A percentile compares a stretch with the other conserved stretches of the same genome.
Evolutionary conservation across 148 eudicot species (phyloP).

Genomic region (Cornus florida): DNA sequence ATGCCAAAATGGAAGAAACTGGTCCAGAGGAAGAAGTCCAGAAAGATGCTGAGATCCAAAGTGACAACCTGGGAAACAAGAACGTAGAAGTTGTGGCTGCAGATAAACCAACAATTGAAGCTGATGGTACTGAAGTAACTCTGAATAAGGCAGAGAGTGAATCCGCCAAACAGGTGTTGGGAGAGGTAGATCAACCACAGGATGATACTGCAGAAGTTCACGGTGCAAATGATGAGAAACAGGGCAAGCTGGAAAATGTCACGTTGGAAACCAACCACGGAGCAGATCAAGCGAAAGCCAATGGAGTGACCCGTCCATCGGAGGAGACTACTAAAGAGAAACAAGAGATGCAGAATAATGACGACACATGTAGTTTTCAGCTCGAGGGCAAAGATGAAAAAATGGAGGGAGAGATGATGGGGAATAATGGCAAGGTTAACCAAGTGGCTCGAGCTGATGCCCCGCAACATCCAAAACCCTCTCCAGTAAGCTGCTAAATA

Average conservation of each 20-base stretch:
- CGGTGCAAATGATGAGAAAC: slow-evolving; percentile 7
- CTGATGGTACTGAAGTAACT: slow-evolving; percentile 4
- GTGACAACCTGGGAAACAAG: slow-evolving; percentile 17
- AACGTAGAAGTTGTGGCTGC: background rate
- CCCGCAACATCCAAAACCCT: slow-evolving; percentile 18
- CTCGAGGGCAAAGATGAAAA: slow-evolving; percentile 19
- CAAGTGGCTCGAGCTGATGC: slow-evolving; percentile 13
- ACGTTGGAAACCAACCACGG: background rate
- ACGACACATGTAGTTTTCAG: slow-evolving; percentile 1
- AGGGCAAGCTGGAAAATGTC: background rate
- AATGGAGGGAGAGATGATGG: slow-evolving; percentile 12
- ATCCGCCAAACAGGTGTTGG: slow-evolving; percentile 11
- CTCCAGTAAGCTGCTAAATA: slow-evolving; percentile 30
- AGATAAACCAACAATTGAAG: background rate
- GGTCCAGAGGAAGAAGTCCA: slow-evolving; percentile 7
- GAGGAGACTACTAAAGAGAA: slow-evolving; percentile 8
- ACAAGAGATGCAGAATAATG: background rate
- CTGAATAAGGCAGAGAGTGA: background rate
- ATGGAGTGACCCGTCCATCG: slow-evolving; percentile 1
- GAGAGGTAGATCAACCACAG: slow-evolving; percentile 2
- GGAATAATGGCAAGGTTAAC: slow-evolving; percentile 18
- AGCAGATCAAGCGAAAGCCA: background rate
- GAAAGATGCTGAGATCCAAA: slow-evolving; percentile 1
- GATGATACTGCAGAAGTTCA: background rate
- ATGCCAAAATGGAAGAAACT: slow-evolving; percentile 2